Evolutionary conservation across 2,329 filamentous ascomycete genomes (phyloP), one percentile per base, ranked within the genome.

Genomic region (Xylariaceae sp.): DNA sequence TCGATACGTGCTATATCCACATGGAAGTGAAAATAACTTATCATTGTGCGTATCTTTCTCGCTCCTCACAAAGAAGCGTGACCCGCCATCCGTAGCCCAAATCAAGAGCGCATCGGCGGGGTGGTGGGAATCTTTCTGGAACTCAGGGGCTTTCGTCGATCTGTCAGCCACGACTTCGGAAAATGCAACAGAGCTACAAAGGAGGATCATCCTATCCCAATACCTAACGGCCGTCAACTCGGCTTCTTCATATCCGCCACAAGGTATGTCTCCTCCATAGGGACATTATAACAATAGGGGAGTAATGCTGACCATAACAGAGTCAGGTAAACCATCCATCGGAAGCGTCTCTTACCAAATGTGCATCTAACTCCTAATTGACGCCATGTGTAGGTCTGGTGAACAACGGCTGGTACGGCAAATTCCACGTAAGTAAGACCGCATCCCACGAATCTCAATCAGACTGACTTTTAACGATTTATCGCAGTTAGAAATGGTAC

Each of bases 401-500:
- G 8, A 80, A 80, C 60, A 79, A 81, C 62, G 74, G 77, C 26
- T 81, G 78, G 78, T 79, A 79, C 55, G 78, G 78, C 11, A 81
- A 81, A 53, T 80, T 80, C 58, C 78, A 80, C 56, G 69, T 71
- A 62, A 64, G 67, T 59, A 30, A 3, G n/a, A 19, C n/a, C 29
- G 29, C n/a, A 19, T 3, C 31, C 30, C 6, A 11, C 31, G 5
- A 37, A 8, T 6, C 5, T 26, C 6, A 1, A 8, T 7, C 26
- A 3, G 30, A 2, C 29, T 7, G 6, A 19, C n/a, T 6, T 35
- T 19, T 60, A 26, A 61, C 30, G 9, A 35, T 19, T 12, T n/a
- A 12, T 12, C 12, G 6, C 29, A 74, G 69, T 64, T 80, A 47
- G 79, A 81, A 57, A 80, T 81, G 78, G 67, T 73, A 27, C 70